These are phyloP conservation scores for Microsporum canis DNA, from an alignment of 2,329 filamentous ascomycete species.

Conservation along the genomic window DNA sequence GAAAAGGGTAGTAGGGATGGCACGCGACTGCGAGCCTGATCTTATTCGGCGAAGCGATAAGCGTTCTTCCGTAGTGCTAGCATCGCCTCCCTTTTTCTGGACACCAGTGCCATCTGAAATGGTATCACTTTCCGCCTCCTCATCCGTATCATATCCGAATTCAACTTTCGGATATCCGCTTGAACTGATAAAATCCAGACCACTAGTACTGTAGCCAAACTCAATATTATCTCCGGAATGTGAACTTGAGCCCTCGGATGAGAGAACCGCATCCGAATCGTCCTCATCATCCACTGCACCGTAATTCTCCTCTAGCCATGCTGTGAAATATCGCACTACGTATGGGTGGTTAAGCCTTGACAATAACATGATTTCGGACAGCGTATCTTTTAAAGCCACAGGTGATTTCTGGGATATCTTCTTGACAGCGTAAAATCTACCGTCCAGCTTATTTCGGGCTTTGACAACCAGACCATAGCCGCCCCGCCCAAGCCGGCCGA, in stretches of 20 bases:
- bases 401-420: conserved; percentile 80
- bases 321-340: conserved; percentile 83
- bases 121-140: conserved; percentile 29
- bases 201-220: conserved; percentile 62
- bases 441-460: conserved; percentile 85
- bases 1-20: conserved; percentile 66
- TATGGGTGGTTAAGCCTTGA: conserved; percentile 87
- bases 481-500: conserved; percentile 78
- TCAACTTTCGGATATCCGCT: conserved; percentile 65
- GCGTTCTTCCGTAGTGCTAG: conserved; percentile 20
- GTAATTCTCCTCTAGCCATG: conserved; percentile 71
- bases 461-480: conserved; percentile 96
- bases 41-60: conserved; percentile 32
- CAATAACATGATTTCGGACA: conserved; percentile 78
- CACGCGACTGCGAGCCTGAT: conserved; percentile 40
- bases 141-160: conserved; percentile 53
- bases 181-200: conserved; percentile 87
- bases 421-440: conserved; percentile 90
- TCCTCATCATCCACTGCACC: conserved; percentile 30
- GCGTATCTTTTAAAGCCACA: conserved; percentile 47
- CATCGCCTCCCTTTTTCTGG: conserved; percentile 6
- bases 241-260: background rate
- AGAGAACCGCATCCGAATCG: conserved; percentile 27
- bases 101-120: conserved; percentile 24
- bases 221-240: conserved; percentile 36